Evolutionary conservation across 139 green algal species (phyloP).

Genomic region (Spirogloea muscicola): DNA sequence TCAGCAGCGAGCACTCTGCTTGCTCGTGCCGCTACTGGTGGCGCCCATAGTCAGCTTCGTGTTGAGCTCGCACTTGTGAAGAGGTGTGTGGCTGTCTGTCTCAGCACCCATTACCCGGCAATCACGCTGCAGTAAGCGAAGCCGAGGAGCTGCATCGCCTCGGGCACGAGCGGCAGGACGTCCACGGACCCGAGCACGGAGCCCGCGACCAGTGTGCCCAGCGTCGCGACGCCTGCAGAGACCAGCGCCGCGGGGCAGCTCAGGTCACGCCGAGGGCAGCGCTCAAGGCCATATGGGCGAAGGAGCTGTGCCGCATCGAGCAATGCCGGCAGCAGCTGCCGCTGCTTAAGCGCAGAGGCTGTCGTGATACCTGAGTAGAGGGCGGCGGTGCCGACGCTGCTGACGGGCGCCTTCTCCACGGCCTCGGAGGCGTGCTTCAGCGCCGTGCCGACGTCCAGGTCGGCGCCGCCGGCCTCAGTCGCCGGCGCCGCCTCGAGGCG

Average conservation of each 20-base stretch:
- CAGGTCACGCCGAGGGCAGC: background rate
- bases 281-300: background rate
- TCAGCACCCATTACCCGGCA: too few relatives aligned
- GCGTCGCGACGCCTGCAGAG: conserved; percentile 14
- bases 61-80: too few relatives aligned
- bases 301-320: background rate
- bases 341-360: too few relatives aligned
- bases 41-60: too few relatives aligned
- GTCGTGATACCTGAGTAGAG: conserved; percentile 22
- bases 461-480: too few relatives aligned
- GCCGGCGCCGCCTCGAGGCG: too few relatives aligned
- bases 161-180: conserved; percentile 12
- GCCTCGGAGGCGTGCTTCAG: too few relatives aligned
- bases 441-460: too few relatives aligned
- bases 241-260: background rate
- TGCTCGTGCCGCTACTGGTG: too few relatives aligned
- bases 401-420: background rate
- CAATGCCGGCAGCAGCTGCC: too few relatives aligned
- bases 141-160: conserved; percentile 24
- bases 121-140: conserved; percentile 12
- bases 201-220: conserved; percentile 6
- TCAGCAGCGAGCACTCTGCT: too few relatives aligned
- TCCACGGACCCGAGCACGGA: conserved; percentile 24
- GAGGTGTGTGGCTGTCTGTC: too few relatives aligned
- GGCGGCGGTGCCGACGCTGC: conserved; percentile 7